A percentile compares a stretch with the other conserved stretches of the same genome.
These are phyloP conservation scores for Limonium bicolor DNA, from an alignment of 148 eudicot species.

Conservation along the genomic window DNA sequence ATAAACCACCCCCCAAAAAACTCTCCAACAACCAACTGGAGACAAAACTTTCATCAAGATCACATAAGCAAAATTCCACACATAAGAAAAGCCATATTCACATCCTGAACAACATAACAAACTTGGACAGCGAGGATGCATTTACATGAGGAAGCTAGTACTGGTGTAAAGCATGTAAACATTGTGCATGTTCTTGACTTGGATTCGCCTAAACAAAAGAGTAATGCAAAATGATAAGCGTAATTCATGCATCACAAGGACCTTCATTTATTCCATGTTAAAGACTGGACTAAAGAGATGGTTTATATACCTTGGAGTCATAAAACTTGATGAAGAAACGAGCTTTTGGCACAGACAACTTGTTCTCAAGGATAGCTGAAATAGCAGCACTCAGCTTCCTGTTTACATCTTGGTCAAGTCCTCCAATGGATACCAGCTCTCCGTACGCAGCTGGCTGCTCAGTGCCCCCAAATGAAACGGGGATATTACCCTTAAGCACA, in stretches of 20 bases:
- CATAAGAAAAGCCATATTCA: neutral
- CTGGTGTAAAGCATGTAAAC: conserved; percentile 98
- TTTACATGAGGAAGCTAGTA: conserved; percentile 28
- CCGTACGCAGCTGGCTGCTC: conserved; percentile 96
- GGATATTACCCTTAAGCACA: conserved; percentile 86
- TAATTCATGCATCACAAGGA: conserved; percentile 1
- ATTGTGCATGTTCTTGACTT: conserved; percentile 74
- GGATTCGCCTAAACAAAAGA: conserved; percentile 48
- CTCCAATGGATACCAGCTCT: conserved; percentile 87
- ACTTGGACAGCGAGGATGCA: conserved; percentile 1
- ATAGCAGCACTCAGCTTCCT: conserved; percentile 91
- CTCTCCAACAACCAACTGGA: neutral
- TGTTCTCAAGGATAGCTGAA: conserved; percentile 55
- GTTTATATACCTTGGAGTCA: conserved; percentile 39
- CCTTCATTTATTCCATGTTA: neutral
- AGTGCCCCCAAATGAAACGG: conserved; percentile 86
- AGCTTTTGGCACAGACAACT: conserved; percentile 55
- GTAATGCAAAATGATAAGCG: conserved; percentile 14
- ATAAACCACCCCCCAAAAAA: neutral
- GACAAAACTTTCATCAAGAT: neutral
- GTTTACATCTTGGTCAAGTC: conserved; percentile 67
- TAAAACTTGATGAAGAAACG: conserved; percentile 84
- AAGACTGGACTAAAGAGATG: neutral
- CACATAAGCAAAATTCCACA: neutral
- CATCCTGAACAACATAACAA: too few species aligned